Base-by-base conservation (phyloP, 2,329 filamentous ascomycete species). In the Arthrobotrys sphaeroides region DNA sequence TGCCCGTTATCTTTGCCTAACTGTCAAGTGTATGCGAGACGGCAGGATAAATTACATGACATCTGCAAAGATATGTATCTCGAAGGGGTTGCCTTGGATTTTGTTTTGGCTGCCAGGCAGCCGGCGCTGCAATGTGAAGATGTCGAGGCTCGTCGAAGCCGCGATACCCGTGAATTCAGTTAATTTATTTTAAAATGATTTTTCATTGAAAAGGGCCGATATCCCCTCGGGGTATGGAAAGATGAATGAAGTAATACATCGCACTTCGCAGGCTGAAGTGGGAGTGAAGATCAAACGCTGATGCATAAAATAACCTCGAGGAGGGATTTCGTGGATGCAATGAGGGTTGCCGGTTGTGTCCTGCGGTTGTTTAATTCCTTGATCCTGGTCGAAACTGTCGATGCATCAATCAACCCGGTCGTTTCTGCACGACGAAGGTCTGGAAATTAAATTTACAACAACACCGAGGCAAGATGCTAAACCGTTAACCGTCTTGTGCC, bases 381-480 rank as follows among this genome's bases (percentile, higher is more conserved):
- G 55, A 70, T 61, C 66, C 66, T 16, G 36, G 66, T 36, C 60
- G 66, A 70, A 70, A 70, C 66, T 62, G 47, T 68, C 64, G 64
- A 68, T 68, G 42, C 51, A 68, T 47, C 31, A 43, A 13, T 33
- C 3, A 24, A 49, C 51, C 64, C n/a, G 28, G 62, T 51, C 42
- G 42, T 49, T 36, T 33, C 49, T 73, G 49, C 60, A 65, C 7
- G 31, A 45, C 38, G 28, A 43, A 38, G 24, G 12, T 22, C 28
- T 55, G 51, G 51, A 40, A 60, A 73, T 60, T 60, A 40, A 49
- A 57, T n/a, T n/a, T 22, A 36, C 36, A 9, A 16, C 26, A 16
- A 53, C 24, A 57, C 45, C 65, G 57, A 61, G 59, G 47, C 7
- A 55, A 65, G 18, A 22, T 13, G 2, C 9, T 22, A 31, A 36